phyloP scores from a whole-genome alignment of 2,329 filamentous ascomycete genomes.

The Exophiala sp. region DNA sequence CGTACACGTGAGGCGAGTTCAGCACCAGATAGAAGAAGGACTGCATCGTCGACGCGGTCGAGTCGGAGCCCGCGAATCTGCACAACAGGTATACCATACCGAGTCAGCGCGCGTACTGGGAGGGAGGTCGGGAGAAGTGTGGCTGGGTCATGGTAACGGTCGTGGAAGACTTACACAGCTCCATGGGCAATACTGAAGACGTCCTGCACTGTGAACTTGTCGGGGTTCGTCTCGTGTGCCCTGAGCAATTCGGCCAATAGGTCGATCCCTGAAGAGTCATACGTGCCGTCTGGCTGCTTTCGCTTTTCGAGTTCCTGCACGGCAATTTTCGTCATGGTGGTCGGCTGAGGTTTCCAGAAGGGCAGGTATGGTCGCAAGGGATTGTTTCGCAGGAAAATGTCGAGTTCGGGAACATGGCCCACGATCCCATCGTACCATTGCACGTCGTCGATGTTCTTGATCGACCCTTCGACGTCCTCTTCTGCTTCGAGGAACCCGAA shows the following conservation, averaged over 20 bases:
- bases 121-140: too few relatives aligned
- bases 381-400: constrained; percentile 46
- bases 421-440: constrained; percentile 31
- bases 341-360: constrained; percentile 39
- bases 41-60: constrained; percentile 55
- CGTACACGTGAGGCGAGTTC: constrained; percentile 35
- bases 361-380: constrained; percentile 45
- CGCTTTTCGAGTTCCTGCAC: constrained; percentile 24
- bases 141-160: too few relatives aligned
- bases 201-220: constrained; percentile 47
- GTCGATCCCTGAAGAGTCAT: constrained; percentile 33
- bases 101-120: too few relatives aligned
- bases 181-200: constrained; percentile 54
- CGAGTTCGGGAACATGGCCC: constrained; percentile 39
- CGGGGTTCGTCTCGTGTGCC: constrained; percentile 48
- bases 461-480: constrained; percentile 47
- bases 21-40: constrained; percentile 51
- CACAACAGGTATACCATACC: not conserved
- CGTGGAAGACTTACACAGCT: constrained; percentile 37
- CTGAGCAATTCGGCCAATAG: constrained; percentile 48
- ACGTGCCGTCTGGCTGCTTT: constrained; percentile 33
- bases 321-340: constrained; percentile 33
- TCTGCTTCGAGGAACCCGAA: constrained; percentile 50
- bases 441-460: constrained; percentile 47
- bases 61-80: constrained; percentile 50